Conservation (phyloP, 1,139 yeast species). For the Taiozyma sp. region DNA sequence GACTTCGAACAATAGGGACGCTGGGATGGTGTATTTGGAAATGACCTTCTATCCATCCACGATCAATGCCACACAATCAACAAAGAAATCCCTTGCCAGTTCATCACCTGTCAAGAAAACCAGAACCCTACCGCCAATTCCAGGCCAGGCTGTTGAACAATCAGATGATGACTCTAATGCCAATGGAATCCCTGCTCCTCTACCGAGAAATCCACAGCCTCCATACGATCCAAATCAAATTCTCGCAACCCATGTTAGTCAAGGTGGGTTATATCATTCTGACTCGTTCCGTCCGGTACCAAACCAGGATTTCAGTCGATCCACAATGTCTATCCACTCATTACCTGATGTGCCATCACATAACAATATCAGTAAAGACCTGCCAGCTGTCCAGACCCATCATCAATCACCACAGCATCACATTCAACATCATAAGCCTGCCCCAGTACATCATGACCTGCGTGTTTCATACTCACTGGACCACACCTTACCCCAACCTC, state of each 20-base stretch:
- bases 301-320: constrained; percentile 6
- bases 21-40: constrained; percentile 86
- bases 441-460: background rate
- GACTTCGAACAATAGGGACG: constrained; percentile 63
- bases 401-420: constrained; percentile 2
- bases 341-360: constrained; percentile 21
- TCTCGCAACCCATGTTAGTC: background rate
- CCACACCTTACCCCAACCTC: background rate
- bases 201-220: constrained; percentile 18
- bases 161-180: constrained; percentile 1
- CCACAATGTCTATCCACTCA: constrained; percentile 15
- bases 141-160: constrained; percentile 25
- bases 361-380: background rate
- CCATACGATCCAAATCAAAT: background rate
- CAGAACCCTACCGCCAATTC: constrained; percentile 35
- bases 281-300: constrained; percentile 4
- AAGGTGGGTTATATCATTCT: background rate
- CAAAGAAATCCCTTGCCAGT: background rate
- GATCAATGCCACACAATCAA: constrained; percentile 4
- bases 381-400: constrained; percentile 2
- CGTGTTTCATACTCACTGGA: background rate
- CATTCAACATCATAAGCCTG: background rate
- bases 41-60: constrained; percentile 80
- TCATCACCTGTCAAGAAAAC: constrained; percentile 20
- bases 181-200: constrained; percentile 20